phyloP scores from a whole-genome alignment of 208 protist species.

The Trypanosoma avium region DNA sequence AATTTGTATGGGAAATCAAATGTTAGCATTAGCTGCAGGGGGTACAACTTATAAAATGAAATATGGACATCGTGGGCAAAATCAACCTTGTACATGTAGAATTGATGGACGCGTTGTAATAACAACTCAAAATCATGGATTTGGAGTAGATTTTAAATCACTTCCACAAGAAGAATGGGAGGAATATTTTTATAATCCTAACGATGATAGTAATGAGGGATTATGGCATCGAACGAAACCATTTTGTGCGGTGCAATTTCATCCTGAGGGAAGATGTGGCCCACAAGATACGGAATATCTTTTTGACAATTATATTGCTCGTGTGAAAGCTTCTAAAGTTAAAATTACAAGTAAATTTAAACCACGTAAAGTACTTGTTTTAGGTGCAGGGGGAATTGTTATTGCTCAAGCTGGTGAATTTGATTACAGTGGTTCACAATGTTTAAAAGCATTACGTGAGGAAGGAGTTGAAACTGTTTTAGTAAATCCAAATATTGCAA shows the following conservation, averaged over 20 bases:
- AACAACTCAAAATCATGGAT: constrained; percentile 99
- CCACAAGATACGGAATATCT: constrained; percentile 98
- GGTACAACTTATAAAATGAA: constrained; percentile 97
- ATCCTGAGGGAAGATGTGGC: constrained; percentile 96
- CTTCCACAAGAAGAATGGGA: constrained; percentile 93
- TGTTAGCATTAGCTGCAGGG: constrained; percentile 93
- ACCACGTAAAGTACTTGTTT: constrained; percentile 91
- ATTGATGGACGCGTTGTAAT: constrained; percentile 92
- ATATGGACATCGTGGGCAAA: constrained; percentile 98
- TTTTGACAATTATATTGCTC: constrained; percentile 95
- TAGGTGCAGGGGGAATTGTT: constrained; percentile 96
- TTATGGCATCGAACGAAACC: constrained; percentile 94
- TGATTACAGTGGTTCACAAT: constrained; percentile 98
- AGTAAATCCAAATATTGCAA: constrained; percentile 99
- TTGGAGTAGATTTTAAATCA: constrained; percentile 94
- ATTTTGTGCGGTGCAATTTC: constrained; percentile 98
- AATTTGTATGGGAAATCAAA: constrained; percentile 99
- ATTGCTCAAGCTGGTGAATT: constrained; percentile 99
- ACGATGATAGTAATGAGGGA: constrained; percentile 98
- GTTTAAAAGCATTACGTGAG: constrained; percentile 98
- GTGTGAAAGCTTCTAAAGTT: constrained; percentile 76
- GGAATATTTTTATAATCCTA: constrained; percentile 96
- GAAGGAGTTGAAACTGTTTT: constrained; percentile 97
- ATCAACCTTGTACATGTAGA: constrained; percentile 95
- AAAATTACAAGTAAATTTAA: constrained; percentile 69